Conservation (phyloP, 2,329 filamentous ascomycete species). For the Ophiostoma pallidulum region DNA sequence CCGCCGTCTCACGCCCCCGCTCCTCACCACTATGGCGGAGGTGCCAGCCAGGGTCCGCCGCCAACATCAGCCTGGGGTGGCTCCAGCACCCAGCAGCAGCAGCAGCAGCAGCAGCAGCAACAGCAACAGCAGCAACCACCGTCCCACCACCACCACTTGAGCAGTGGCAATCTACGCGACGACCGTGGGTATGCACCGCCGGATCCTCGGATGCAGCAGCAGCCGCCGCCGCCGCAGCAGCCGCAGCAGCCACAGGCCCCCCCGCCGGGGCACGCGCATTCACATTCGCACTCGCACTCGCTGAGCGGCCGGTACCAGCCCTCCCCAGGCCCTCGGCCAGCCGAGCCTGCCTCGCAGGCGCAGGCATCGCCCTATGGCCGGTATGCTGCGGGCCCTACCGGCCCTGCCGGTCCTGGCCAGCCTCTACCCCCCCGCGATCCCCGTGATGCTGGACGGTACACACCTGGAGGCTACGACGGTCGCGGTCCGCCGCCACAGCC, state of each 20-base stretch:
- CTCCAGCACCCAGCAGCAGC: too few relatives aligned
- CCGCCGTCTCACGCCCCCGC: neutral
- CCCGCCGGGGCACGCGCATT: conserved; percentile 16
- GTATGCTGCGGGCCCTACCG: neutral
- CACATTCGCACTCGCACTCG: conserved; percentile 23
- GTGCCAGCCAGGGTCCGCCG: conserved; percentile 5
- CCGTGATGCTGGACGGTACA: conserved; percentile 20
- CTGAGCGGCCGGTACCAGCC: conserved; percentile 21
- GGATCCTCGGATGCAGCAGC: conserved; percentile 12
- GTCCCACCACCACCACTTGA: conserved; percentile 18
- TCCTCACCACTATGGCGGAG: conserved; percentile 13
- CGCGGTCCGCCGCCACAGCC: conserved; percentile 16
- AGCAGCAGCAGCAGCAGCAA: conserved; percentile 23
- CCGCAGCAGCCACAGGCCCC: conserved; percentile 14
- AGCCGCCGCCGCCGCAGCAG: conserved; percentile 12
- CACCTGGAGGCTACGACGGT: conserved; percentile 23
- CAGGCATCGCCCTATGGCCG: conserved; percentile 9
- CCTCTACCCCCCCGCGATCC: conserved; percentile 13
- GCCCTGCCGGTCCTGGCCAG: conserved; percentile 5
- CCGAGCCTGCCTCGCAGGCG: conserved; percentile 10
- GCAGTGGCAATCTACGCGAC: conserved; percentile 12
- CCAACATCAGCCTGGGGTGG: conserved; percentile 4
- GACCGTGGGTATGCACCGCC: conserved; percentile 10
- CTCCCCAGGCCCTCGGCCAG: conserved; percentile 17
- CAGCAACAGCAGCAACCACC: conserved; percentile 14